phyloP scores from a whole-genome alignment of 257 asterid genomes.

The Scutellaria minor region DNA sequence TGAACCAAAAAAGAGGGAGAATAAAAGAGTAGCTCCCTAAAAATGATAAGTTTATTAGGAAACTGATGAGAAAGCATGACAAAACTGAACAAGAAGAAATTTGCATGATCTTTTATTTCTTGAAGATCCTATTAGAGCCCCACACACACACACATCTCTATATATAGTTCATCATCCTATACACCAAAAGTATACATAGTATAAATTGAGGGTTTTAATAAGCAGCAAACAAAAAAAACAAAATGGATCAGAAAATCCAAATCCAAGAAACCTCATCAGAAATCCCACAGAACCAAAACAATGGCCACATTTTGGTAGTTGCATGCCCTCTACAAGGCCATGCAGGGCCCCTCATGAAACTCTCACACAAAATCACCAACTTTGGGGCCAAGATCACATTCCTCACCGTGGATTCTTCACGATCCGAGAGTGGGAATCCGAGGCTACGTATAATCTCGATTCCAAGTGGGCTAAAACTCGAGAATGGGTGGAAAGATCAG shows the following conservation, averaged over 20 bases:
- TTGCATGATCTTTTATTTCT: constrained; percentile 25
- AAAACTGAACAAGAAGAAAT: constrained; percentile 14
- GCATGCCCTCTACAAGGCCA: constrained; percentile 62
- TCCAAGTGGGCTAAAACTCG: constrained; percentile 47
- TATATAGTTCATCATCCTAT: background rate
- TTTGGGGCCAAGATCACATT: constrained; percentile 49
- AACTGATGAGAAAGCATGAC: constrained; percentile 36
- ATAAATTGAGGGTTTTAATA: background rate
- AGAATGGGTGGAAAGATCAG: constrained; percentile 42
- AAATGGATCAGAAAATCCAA: constrained; percentile 16
- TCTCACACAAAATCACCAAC: constrained; percentile 46
- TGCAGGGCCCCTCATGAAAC: constrained; percentile 53
- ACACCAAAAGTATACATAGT: background rate
- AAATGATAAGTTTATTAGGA: constrained; percentile 24
- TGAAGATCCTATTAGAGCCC: background rate
- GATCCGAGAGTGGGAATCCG: constrained; percentile 14
- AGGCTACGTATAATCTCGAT: constrained; percentile 39
- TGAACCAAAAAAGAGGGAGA: constrained; percentile 19
- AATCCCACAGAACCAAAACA: constrained; percentile 21
- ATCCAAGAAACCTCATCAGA: background rate
- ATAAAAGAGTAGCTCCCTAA: background rate
- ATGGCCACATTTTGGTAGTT: constrained; percentile 50
- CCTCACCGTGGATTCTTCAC: constrained; percentile 41
- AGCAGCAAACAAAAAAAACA: background rate
- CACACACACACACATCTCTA: background rate